A percentile compares a stretch with the other conserved stretches of the same genome.
phyloP scores from a whole-genome alignment of 257 asterid genomes.

The Thymus quinquecostatus region DNA sequence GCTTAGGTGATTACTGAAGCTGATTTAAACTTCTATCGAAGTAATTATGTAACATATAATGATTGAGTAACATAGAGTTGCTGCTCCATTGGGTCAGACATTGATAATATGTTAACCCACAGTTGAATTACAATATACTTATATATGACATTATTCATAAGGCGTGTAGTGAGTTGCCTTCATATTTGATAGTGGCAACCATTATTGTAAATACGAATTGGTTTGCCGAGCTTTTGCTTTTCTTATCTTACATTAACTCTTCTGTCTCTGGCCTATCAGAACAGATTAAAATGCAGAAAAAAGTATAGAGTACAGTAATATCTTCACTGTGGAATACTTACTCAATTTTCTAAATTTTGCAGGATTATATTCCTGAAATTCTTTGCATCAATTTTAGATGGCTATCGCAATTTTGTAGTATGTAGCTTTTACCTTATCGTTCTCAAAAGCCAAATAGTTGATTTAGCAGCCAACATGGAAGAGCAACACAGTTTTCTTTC shows the following conservation, averaged over 20 bases:
- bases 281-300: constrained; percentile 31
- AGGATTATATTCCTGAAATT: constrained; percentile 86
- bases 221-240: constrained; percentile 6
- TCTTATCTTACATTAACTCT: neutral
- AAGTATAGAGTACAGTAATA: neutral
- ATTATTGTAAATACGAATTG: neutral
- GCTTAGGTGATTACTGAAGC: constrained; percentile 64
- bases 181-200: neutral
- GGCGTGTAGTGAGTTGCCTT: neutral
- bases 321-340: constrained; percentile 24
- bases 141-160: neutral
- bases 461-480: constrained; percentile 32
- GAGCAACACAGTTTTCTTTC: constrained; percentile 28
- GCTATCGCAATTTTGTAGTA: constrained; percentile 97
- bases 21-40: constrained; percentile 26
- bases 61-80: neutral
- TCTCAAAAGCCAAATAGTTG: constrained; percentile 30
- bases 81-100: neutral
- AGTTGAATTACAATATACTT: neutral
- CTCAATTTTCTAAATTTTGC: constrained; percentile 46
- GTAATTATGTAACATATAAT: constrained; percentile 10
- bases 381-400: constrained; percentile 91
- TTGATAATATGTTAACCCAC: neutral
- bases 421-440: constrained; percentile 47
- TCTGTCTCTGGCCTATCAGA: constrained; percentile 10